phyloP scores from a whole-genome alignment of 2,329 filamentous ascomycete genomes.

The Alternaria sp. region DNA sequence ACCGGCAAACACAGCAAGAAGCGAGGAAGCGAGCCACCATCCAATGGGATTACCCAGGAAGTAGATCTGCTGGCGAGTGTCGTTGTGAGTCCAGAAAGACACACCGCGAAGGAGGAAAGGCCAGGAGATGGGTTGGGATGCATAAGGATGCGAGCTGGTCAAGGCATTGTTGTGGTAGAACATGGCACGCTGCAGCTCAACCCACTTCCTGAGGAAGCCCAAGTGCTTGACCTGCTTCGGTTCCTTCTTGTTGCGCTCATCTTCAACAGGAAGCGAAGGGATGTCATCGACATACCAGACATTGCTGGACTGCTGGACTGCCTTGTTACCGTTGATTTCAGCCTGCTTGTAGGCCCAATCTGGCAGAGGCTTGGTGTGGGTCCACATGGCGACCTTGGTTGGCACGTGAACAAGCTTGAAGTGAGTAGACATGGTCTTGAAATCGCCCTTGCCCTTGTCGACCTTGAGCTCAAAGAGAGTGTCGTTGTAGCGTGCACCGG shows the following conservation, averaged over 20 bases:
- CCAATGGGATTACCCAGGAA: constrained; percentile 96
- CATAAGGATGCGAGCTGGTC: constrained; percentile 95
- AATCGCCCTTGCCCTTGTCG: constrained; percentile 82
- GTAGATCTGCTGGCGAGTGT: constrained; percentile 96
- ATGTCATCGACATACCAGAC: constrained; percentile 94
- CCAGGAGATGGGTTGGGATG: constrained; percentile 95
- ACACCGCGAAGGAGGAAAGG: constrained; percentile 96
- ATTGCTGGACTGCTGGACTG: constrained; percentile 85
- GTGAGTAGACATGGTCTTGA: constrained; percentile 88
- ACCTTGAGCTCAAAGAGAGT: constrained; percentile 92
- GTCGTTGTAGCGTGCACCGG: constrained; percentile 78
- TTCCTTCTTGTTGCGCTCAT: constrained; percentile 75
- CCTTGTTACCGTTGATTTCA: constrained; percentile 99
- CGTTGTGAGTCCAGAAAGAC: constrained; percentile 98
- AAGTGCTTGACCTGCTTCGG: constrained; percentile 80
- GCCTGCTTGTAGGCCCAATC: constrained; percentile 98
- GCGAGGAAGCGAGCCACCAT: constrained; percentile 94
- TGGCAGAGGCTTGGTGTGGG: constrained; percentile 89
- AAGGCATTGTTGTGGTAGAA: constrained; percentile 99
- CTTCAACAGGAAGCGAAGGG: constrained; percentile 74
- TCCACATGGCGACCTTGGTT: constrained; percentile 99
- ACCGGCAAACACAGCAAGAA: constrained; percentile 91
- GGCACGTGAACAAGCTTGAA: constrained; percentile 96
- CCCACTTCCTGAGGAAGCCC: constrained; percentile 91
- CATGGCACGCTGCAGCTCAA: constrained; percentile 96